phyloP scores from a whole-genome alignment of 768 basidiomycete species.

The Mycena olivaceomarginata region DNA sequence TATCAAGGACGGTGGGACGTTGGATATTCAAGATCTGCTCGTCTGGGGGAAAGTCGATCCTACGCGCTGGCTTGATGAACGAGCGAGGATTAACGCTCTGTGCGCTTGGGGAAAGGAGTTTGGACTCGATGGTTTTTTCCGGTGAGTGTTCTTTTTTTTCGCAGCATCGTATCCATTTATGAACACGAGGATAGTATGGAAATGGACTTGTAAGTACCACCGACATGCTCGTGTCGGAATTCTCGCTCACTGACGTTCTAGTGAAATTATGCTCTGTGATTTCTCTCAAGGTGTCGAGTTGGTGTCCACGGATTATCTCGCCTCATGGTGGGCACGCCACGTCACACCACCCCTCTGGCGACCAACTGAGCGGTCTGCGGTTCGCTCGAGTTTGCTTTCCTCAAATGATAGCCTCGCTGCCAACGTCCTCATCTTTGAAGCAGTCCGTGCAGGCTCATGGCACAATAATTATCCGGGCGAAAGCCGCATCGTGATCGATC shows the following conservation, averaged over 20 bases:
- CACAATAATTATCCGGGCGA: slow-evolving; percentile 59
- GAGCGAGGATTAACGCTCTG: slow-evolving; percentile 52
- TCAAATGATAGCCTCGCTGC: neutral
- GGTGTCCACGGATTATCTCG: slow-evolving; percentile 47
- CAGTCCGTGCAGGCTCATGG: slow-evolving; percentile 51
- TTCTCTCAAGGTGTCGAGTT: slow-evolving; percentile 52
- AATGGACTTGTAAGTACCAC: slow-evolving; percentile 55
- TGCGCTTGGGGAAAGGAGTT: slow-evolving; percentile 20
- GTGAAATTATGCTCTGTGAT: slow-evolving; percentile 61
- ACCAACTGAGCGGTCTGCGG: neutral
- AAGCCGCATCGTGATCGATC: slow-evolving; percentile 56
- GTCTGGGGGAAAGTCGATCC: slow-evolving; percentile 12
- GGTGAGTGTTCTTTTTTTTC: slow-evolving; percentile 9
- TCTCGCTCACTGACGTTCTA: slow-evolving; percentile 21
- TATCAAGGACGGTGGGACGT: neutral
- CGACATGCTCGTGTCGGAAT: neutral
- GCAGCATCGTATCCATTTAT: no score
- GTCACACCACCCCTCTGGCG: neutral
- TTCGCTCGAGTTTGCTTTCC: slow-evolving; percentile 9
- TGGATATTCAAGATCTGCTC: slow-evolving; percentile 26
- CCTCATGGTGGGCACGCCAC: neutral
- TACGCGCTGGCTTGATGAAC: neutral
- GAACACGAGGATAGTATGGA: slow-evolving; percentile 26
- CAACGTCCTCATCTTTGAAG: slow-evolving; percentile 20
- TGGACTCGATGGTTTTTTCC: slow-evolving; percentile 20